Evolutionary conservation across 495 filamentous ascomycete genomes (phyloP), one percentile per base, ranked within the genome.

Genomic region (Podospora bellae-mahoneyi): DNA sequence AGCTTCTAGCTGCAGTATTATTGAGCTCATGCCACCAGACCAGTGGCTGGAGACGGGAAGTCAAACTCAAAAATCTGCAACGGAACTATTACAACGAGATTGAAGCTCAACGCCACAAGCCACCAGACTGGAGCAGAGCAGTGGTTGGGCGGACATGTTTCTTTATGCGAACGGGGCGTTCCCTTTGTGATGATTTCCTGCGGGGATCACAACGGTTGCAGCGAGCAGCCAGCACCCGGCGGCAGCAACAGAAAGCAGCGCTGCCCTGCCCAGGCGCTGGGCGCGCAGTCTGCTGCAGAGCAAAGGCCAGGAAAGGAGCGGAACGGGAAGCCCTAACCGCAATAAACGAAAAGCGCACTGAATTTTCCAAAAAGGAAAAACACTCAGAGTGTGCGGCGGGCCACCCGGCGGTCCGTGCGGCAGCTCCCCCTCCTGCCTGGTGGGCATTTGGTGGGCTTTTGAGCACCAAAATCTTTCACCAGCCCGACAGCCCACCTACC

Each of bases 331-430:
- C 69, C 69, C 68, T 68, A 71, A 63, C 19, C 62, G 15, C 1
- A 60, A 63, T 64, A 61, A 60, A 26, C 54, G 60, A 61, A 64
- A 62, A 64, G 66, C 69, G 66, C 69, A 69, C 69, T 71, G 69
- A 71, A 71, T 68, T 68, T 66, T 28, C 54, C 5, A 66, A 66
- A 64, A 71, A 66, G 28, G 62, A 48, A 68, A 71, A 71, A 68
- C 54, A 30, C n/a, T 64, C 55, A 60, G 32, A 44, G 39, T 48
- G 39, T 48, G 39, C 5, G 39, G 39, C 39, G 39, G 39, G 39
- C 9, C 39, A 48, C 9, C 13, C 7, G 9, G 39, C 2, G 39
- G 15, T 48, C 39, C 9, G 39, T 48, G 39, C 39, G 39, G 39
- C 13, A 48, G 39, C 39, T 48, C 39, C 39, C 27, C 26, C 59